These are phyloP conservation scores for Oryza coarctata DNA, from an alignment of 176 grass and related monocot species.

Conservation along the genomic window DNA sequence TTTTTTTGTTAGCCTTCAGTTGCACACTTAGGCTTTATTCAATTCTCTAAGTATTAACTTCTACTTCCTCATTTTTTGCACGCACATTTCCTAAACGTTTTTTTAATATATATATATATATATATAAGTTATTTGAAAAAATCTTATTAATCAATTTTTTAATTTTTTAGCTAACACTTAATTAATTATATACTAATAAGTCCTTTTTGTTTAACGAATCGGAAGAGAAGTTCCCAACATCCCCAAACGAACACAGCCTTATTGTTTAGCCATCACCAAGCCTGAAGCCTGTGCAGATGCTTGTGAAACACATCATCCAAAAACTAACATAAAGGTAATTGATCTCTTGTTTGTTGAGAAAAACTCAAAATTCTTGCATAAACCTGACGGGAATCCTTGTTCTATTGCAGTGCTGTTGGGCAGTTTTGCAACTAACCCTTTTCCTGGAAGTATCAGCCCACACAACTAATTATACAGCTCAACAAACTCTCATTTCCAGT, in stretches of 20 bases:
- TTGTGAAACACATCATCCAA: not conserved
- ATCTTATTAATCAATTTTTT: too few species aligned
- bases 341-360: not conserved
- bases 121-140: too few species aligned
- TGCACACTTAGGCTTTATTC: too few species aligned
- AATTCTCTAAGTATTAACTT: too few species aligned
- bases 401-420: constrained; percentile 44
- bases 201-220: too few species aligned
- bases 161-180: too few species aligned
- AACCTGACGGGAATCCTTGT: constrained; percentile 9
- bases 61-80: too few species aligned
- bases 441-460: constrained; percentile 26
- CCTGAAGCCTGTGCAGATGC: constrained; percentile 13
- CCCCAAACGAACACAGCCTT: too few species aligned
- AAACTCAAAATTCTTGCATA: constrained; percentile 13
- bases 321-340: constrained; percentile 55
- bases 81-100: too few species aligned
- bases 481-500: not conserved
- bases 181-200: too few species aligned
- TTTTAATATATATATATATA: too few species aligned
- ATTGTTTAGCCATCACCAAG: not conserved
- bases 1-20: constrained; percentile 16
- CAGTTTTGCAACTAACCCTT: constrained; percentile 61
- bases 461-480: constrained; percentile 46
- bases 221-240: too few species aligned